phyloP scores from a whole-genome alignment of 1,284 basidiomycete genomes.

The Trichosporon coremiiforme region DNA sequence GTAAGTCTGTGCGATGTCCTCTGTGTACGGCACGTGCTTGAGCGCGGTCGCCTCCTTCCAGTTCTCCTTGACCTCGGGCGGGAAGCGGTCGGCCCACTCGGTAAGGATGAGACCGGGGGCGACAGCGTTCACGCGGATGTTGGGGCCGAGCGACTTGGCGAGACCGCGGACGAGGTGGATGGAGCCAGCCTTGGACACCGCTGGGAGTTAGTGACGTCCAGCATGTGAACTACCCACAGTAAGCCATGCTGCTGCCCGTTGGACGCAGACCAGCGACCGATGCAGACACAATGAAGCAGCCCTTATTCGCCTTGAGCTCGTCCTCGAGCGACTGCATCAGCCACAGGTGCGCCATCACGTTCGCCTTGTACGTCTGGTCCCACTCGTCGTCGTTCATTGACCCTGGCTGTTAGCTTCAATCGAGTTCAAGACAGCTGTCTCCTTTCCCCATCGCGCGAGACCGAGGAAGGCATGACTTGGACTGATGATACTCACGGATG shows the following conservation, averaged over 20 bases:
- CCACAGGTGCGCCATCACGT: constrained; percentile 37
- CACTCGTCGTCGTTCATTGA: constrained; percentile 33
- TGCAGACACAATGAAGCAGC: constrained; percentile 33
- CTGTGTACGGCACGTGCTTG: constrained; percentile 26
- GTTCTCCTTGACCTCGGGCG: constrained; percentile 23
- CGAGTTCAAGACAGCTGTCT: too few relatives aligned
- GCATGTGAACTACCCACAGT: constrained; percentile 3
- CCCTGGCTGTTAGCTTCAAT: constrained; percentile 15
- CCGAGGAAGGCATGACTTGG: background rate
- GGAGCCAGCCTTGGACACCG: constrained; percentile 36
- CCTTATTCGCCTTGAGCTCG: constrained; percentile 32
- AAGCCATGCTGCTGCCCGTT: constrained; percentile 22
- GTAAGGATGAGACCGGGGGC: constrained; percentile 36
- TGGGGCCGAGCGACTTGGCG: constrained; percentile 34
- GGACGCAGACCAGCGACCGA: constrained; percentile 22
- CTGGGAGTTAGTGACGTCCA: constrained; percentile 15
- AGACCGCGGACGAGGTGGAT: constrained; percentile 37
- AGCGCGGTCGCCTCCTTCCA: constrained; percentile 20
- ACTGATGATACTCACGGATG: constrained; percentile 27
- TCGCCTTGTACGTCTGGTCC: constrained; percentile 34
- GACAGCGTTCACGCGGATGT: constrained; percentile 36
- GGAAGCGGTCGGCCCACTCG: constrained; percentile 36
- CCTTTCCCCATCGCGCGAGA: too few relatives aligned
- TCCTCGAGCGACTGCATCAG: constrained; percentile 34
- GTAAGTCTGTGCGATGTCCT: constrained; percentile 28